These are phyloP conservation scores for Phaeoacremonium minimum DNA, from an alignment of 2,329 filamentous ascomycete species.

Conservation along the genomic window DNA sequence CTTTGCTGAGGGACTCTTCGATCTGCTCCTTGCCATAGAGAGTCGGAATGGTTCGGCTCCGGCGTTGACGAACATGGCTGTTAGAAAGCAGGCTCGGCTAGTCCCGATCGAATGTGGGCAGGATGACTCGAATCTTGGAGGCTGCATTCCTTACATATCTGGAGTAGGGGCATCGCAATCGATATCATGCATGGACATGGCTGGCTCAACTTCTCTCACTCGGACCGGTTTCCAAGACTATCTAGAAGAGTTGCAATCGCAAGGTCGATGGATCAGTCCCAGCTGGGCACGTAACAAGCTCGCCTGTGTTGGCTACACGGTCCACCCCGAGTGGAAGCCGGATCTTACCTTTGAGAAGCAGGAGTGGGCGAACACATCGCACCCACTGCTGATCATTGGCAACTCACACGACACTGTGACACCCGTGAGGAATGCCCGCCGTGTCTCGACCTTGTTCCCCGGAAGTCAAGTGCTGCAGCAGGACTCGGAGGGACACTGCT, in stretches of 20 bases:
- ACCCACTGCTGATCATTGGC: slow-evolving; percentile 1
- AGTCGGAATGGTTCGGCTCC: neutral
- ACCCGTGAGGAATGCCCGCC: neutral
- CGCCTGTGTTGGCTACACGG: slow-evolving; percentile 1
- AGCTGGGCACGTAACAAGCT: slow-evolving; percentile 1
- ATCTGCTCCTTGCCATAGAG: neutral
- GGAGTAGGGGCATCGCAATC: neutral
- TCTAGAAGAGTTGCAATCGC: neutral
- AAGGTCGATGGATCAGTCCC: slow-evolving; percentile 2
- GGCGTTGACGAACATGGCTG: neutral
- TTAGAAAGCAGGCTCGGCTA: slow-evolving; percentile 1
- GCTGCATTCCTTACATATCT: slow-evolving; percentile 1
- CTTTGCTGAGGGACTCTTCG: slow-evolving; percentile 1
- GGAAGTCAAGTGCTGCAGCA: slow-evolving; percentile 2
- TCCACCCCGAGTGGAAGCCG: slow-evolving; percentile 1
- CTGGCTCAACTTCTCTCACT: slow-evolving; percentile 1
- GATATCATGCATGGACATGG: slow-evolving; percentile 2
- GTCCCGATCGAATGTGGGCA: too few relatives aligned
- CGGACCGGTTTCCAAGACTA: neutral
- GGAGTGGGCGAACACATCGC: slow-evolving; percentile 2
- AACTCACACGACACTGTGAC: slow-evolving; percentile 1
- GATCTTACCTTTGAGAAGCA: slow-evolving; percentile 1
- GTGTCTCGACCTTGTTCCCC: slow-evolving; percentile 1
- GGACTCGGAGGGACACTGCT: slow-evolving; percentile 5
- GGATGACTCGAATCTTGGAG: too few relatives aligned